phyloP scores from a whole-genome alignment of 1,284 basidiomycete species.

The Moesziomyces antarcticus region DNA sequence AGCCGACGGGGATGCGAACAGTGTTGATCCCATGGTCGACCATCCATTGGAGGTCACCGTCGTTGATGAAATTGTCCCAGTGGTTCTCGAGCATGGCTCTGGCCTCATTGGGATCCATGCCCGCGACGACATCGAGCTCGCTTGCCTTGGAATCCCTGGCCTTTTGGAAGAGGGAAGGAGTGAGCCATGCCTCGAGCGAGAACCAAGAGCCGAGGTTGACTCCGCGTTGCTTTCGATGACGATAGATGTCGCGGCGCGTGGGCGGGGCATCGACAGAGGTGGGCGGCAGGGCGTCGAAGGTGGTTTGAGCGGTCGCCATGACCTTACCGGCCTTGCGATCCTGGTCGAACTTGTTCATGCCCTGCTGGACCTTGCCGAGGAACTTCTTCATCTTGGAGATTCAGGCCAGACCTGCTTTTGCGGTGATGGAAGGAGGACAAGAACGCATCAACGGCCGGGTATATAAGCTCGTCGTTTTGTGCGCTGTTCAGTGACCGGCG shows the following conservation, averaged over 20 bases:
- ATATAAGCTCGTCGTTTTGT: background rate
- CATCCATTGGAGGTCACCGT: conserved; percentile 74
- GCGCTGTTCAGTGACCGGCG: background rate
- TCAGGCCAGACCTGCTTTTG: background rate
- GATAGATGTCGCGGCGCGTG: conserved; percentile 70
- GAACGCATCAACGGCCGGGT: background rate
- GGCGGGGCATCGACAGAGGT: conserved; percentile 34
- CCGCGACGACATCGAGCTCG: conserved; percentile 77
- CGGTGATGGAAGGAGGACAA: background rate
- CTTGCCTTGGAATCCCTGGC: conserved; percentile 51
- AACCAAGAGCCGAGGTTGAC: conserved; percentile 79
- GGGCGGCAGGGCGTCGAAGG: conserved; percentile 28
- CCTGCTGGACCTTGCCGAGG: conserved; percentile 38
- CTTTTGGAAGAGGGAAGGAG: conserved; percentile 55
- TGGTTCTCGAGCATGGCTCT: conserved; percentile 78
- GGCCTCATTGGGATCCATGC: conserved; percentile 70
- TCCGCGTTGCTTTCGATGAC: conserved; percentile 81
- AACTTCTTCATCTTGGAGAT: conserved; percentile 38
- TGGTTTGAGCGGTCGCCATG: conserved; percentile 2
- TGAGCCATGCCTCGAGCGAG: conserved; percentile 68
- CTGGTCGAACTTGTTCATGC: conserved; percentile 28
- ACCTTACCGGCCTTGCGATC: conserved; percentile 1
- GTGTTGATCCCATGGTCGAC: conserved; percentile 80
- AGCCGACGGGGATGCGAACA: conserved; percentile 80
- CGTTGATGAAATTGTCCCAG: conserved; percentile 75